These are phyloP conservation scores for Eimeria praecox DNA, from an alignment of 169 alveolate species.

Conservation along the genomic window DNA sequence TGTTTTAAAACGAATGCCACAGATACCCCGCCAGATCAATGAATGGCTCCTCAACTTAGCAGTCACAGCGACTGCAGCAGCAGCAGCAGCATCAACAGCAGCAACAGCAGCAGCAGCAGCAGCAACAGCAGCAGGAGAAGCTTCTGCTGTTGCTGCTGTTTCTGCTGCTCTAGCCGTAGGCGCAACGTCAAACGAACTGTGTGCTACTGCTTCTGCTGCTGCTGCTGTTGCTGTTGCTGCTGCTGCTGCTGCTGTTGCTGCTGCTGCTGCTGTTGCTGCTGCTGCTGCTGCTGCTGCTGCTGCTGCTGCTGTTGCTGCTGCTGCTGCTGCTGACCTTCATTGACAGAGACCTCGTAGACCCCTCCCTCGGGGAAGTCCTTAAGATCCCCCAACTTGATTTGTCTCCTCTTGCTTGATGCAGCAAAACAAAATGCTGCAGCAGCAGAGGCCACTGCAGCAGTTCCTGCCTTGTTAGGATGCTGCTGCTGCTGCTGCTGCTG, in stretches of 20 bases:
- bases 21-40: not conserved
- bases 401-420: not conserved
- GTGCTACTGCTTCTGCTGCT: constrained; percentile 3
- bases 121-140: not conserved
- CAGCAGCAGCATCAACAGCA: not conserved
- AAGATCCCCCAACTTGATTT: constrained; percentile 46
- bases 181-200: no score
- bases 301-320: not conserved
- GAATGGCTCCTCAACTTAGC: not conserved
- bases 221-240: not conserved
- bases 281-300: not conserved
- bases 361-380: constrained; percentile 57
- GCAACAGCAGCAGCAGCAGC: not conserved
- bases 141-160: not conserved
- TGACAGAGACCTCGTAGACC: constrained; percentile 66
- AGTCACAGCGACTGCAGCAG: not conserved
- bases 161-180: not conserved
- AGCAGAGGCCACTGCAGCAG: constrained; percentile 37
- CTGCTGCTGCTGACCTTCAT: constrained; percentile 68
- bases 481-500: constrained; percentile 62
- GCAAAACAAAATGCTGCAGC: constrained; percentile 41
- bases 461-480: not conserved
- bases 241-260: not conserved
- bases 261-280: not conserved
- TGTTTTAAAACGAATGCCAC: not conserved